Base-by-base conservation (phyloP, 1,139 yeast genomes). In the Nakaseomyces nivariensis region DNA sequence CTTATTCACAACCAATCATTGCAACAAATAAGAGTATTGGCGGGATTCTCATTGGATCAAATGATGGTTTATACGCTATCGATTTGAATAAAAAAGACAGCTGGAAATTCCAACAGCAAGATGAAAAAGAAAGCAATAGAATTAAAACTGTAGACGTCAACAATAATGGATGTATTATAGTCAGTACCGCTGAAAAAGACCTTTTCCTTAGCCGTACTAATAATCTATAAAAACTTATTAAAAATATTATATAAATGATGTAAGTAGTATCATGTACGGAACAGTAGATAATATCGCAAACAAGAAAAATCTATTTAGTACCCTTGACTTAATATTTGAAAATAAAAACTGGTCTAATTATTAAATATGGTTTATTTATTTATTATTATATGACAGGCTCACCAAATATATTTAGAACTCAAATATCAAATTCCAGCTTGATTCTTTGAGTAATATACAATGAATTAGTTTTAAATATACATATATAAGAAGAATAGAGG, bases 41-140 rank as follows among this genome's bases (percentile, higher is more conserved):
- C 43, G 92, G 92, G 0, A 52, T 84, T 0, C 79, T 92, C 83
- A 72, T 82, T 0, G 73, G 79, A 46, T 82, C 88, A 7, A 94
- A 85, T 57, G 87, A 81, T 57, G 95, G 94, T 0, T 54, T 69
- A 0, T 64, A 82, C 13, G 92, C 87, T 0, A 57, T 81, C 8
- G 84, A 82, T 59, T 64, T 75, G 26, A 54, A 57, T 9, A 60
- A 63, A 4, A 75, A 75, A 1, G 66, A 63, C 8, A 69, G 64
- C 26, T 64, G 69, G 58, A 49, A 54, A 48, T 68, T 55, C 32
- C 51, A 52, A 56, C 61, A 51, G 57, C 37, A 52, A 9, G 10
- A 17, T 41, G 31, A 25, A 25, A 22, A 37, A 6, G 27, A 45
- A 26, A 29, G 8, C 5, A 9, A 22, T 10, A 17, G 40, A 27